phyloP scores from a whole-genome alignment of 2,329 filamentous ascomycete genomes.

The Sporothrix dimorphospora region DNA sequence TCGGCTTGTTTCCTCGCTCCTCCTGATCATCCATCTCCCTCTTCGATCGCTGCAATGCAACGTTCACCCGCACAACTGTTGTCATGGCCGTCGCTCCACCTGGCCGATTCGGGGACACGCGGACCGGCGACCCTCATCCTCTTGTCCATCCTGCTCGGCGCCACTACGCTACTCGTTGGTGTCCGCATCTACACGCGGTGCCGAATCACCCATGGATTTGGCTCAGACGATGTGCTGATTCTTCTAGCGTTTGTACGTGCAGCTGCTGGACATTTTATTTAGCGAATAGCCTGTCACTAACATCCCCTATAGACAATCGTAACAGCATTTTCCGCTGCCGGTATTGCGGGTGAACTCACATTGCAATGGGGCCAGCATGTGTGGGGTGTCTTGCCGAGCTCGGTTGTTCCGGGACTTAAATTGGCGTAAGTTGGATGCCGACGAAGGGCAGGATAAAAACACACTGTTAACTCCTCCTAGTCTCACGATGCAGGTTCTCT shows the following conservation, averaged over 20 bases:
- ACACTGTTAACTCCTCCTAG: neutral
- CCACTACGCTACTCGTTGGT: constrained; percentile 40
- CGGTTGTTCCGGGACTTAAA: neutral
- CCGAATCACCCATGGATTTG: constrained; percentile 42
- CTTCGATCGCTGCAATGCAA: neutral
- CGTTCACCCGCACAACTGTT: neutral
- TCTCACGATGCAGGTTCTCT: neutral
- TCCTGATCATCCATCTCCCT: neutral
- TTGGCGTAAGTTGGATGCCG: neutral
- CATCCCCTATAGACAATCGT: neutral
- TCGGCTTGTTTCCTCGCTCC: neutral
- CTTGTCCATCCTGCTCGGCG: constrained; percentile 36
- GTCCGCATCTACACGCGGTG: constrained; percentile 45
- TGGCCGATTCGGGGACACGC: neutral
- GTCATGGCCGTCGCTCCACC: neutral
- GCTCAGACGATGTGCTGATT: constrained; percentile 45
- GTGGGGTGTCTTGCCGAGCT: neutral
- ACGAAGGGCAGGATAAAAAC: neutral
- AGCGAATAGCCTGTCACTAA: neutral
- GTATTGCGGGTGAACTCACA: neutral
- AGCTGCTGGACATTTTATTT: neutral
- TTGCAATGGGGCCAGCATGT: constrained; percentile 14
- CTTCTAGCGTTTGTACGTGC: constrained; percentile 42
- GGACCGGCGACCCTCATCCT: constrained; percentile 31
- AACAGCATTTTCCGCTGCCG: neutral